Evolutionary conservation across 345 rosid genomes (phyloP).

Genomic region (Cochlearia excelsa): DNA sequence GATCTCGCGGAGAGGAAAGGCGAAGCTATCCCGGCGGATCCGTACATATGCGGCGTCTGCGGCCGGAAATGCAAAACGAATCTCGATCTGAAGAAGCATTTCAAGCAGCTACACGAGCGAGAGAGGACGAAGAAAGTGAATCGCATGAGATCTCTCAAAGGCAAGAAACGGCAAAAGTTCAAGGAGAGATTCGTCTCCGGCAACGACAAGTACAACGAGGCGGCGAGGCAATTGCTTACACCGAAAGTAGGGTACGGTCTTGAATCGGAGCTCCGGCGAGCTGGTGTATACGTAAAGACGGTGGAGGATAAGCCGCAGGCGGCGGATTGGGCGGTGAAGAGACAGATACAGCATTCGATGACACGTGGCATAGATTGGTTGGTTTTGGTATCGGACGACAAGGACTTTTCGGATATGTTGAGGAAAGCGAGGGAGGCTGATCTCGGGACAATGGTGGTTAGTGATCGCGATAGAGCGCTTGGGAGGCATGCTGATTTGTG

Average conservation of each 20-base stretch:
- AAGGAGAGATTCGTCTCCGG: slow-evolving; percentile 47
- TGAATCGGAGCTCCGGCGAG: slow-evolving; percentile 68
- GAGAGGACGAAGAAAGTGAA: slow-evolving; percentile 32
- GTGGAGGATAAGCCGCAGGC: slow-evolving; percentile 96
- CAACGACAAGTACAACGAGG: slow-evolving; percentile 72
- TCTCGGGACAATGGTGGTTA: slow-evolving; percentile 79
- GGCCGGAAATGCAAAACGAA: slow-evolving; percentile 82
- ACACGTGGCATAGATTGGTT: slow-evolving; percentile 83
- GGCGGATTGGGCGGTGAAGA: slow-evolving; percentile 95
- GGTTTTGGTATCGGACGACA: slow-evolving; percentile 81
- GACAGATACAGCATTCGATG: slow-evolving; percentile 90
- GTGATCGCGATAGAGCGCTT: slow-evolving; percentile 61
- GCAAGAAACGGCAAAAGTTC: slow-evolving; percentile 71
- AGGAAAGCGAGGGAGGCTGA: slow-evolving; percentile 73
- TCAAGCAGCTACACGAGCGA: slow-evolving; percentile 44
- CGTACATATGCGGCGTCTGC: slow-evolving; percentile 70
- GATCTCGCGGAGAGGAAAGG: slow-evolving; percentile 59
- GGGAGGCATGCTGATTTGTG: slow-evolving; percentile 83
- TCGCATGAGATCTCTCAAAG: slow-evolving; percentile 72
- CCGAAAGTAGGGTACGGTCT: slow-evolving; percentile 79
- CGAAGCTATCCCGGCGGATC: slow-evolving; percentile 31
- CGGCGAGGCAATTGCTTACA: slow-evolving; percentile 55
- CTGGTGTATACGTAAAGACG: slow-evolving; percentile 75
- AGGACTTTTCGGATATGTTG: slow-evolving; percentile 69
- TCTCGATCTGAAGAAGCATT: slow-evolving; percentile 78